Conservation (phyloP, 2,329 filamentous ascomycete genomes). For the Venturiaceae sp. region DNA sequence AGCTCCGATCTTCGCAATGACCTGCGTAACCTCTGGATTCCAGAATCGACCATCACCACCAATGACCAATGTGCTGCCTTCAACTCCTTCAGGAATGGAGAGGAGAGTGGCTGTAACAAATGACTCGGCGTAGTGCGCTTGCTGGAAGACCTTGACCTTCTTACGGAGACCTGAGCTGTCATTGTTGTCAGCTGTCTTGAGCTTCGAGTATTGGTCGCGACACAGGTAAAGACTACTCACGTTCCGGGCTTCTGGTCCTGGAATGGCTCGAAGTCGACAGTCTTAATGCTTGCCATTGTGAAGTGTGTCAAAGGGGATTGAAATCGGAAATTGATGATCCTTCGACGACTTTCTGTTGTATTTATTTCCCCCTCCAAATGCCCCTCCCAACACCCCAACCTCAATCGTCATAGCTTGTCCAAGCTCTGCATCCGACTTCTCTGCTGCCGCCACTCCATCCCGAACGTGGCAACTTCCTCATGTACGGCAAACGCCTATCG, state of each 20-base stretch:
- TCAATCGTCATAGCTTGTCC: too few relatives aligned
- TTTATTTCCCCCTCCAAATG: too few relatives aligned
- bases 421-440: too few relatives aligned
- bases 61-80: slow-evolving; percentile 87
- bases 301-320: neutral
- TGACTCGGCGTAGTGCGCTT: slow-evolving; percentile 89
- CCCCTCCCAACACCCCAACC: too few relatives aligned
- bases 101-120: slow-evolving; percentile 91
- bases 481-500: too few relatives aligned
- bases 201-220: neutral
- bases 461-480: too few relatives aligned
- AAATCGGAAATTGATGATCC: neutral
- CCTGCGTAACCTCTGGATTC: slow-evolving; percentile 92
- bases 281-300: slow-evolving; percentile 56
- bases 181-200: neutral
- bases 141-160: slow-evolving; percentile 96
- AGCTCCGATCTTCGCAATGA: slow-evolving; percentile 94
- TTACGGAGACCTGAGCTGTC: slow-evolving; percentile 91
- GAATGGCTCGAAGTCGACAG: slow-evolving; percentile 76
- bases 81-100: slow-evolving; percentile 87
- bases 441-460: too few relatives aligned
- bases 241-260: slow-evolving; percentile 98
- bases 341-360: too few relatives aligned
- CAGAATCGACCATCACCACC: slow-evolving; percentile 95
- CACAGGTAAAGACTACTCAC: slow-evolving; percentile 50